Conservation (phyloP, 306 rosid genomes). For the Begonia fuchsioides region DNA sequence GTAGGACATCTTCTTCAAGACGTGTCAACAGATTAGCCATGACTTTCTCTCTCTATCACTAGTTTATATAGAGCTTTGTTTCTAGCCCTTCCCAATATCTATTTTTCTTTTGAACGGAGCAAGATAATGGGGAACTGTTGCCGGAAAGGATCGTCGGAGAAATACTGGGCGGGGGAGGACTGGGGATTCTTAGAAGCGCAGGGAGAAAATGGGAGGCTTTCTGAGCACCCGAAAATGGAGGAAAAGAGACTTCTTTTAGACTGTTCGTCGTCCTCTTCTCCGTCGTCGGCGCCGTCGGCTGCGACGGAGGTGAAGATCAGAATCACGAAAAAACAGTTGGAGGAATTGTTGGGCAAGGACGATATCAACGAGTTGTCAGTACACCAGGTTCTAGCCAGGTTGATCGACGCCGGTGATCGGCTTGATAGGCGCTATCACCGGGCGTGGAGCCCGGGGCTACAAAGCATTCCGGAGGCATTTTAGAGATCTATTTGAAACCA, state of each 20-base stretch:
- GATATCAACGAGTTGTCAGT: constrained; percentile 39
- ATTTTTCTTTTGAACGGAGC: not conserved
- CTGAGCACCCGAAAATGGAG: not conserved
- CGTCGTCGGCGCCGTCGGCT: not conserved
- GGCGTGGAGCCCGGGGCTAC: constrained; percentile 61
- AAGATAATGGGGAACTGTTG: constrained; percentile 61
- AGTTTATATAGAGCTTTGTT: not conserved
- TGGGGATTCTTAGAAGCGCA: constrained; percentile 19
- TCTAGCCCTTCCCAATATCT: not conserved
- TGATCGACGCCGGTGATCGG: constrained; percentile 21
- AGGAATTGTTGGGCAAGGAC: constrained; percentile 33
- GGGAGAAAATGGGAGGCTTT: not conserved
- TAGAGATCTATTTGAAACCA: constrained; percentile 1
- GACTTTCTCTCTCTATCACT: not conserved
- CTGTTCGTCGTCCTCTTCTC: not conserved
- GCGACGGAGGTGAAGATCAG: constrained; percentile 49
- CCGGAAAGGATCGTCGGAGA: constrained; percentile 23
- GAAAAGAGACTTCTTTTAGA: constrained; percentile 2
- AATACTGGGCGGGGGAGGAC: constrained; percentile 27
- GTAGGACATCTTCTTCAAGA: too few relatives aligned
- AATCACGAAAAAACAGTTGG: constrained; percentile 62
- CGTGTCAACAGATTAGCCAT: too few relatives aligned
- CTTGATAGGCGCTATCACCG: constrained; percentile 22
- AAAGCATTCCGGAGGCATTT: constrained; percentile 57
- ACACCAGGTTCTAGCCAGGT: constrained; percentile 37